Evolutionary conservation across 305 asterid genomes (phyloP).

Genomic region (Solanum hybrid): DNA sequence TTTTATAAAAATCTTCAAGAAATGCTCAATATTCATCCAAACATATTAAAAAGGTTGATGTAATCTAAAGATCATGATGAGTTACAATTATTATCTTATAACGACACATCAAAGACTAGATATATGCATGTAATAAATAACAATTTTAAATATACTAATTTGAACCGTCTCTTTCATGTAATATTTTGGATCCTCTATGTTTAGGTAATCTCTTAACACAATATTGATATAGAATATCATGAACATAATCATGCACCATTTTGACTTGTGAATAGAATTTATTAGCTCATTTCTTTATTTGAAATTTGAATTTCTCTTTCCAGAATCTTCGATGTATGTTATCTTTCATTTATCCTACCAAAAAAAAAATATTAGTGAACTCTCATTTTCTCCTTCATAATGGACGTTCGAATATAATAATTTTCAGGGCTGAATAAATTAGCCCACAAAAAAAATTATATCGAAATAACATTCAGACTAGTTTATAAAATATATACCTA

Average conservation of each 20-base stretch:
- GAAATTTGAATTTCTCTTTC: not conserved
- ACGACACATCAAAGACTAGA: not conserved
- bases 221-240: too few relatives aligned
- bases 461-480: too few relatives aligned
- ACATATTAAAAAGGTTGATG: not conserved
- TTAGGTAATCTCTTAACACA: too few relatives aligned
- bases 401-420: not conserved
- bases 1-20: too few relatives aligned
- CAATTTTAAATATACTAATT: too few relatives aligned
- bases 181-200: too few relatives aligned
- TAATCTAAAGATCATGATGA: not conserved
- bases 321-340: not conserved
- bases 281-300: not conserved
- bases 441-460: not conserved
- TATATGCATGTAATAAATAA: not conserved
- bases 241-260: too few relatives aligned
- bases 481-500: not conserved
- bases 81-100: too few relatives aligned
- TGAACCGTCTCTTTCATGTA: too few relatives aligned
- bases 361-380: not conserved
- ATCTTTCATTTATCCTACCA: not conserved
- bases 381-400: not conserved
- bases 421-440: not conserved
- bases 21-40: not conserved
- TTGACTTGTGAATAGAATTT: too few relatives aligned